Conservation (phyloP, 352 stramenopile genomes). For the Pythium coloratum region DNA sequence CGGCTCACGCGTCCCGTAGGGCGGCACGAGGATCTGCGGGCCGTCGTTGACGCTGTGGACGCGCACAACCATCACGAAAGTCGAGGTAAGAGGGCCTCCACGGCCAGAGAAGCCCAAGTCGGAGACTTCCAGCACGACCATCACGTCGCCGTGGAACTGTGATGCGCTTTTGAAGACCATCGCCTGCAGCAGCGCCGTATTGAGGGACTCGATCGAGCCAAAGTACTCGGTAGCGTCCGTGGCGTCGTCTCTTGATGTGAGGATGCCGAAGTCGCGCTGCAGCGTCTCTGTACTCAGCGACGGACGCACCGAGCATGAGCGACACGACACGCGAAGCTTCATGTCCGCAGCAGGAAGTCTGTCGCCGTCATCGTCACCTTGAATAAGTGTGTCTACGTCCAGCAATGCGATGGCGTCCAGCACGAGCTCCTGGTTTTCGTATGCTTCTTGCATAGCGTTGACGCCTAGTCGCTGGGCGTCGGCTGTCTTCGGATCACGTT, state of each 20-base stretch:
- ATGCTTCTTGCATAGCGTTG: conserved; percentile 25
- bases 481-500: background rate
- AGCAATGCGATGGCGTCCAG: conserved; percentile 22
- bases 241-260: conserved; percentile 20
- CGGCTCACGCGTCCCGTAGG: conserved; percentile 35
- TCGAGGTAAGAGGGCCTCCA: conserved; percentile 19
- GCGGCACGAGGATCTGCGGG: conserved; percentile 42
- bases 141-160: conserved; percentile 36
- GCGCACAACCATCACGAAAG: conserved; percentile 40
- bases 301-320: conserved; percentile 4
- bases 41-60: conserved; percentile 40
- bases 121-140: conserved; percentile 38
- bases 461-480: background rate
- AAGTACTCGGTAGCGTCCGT: conserved; percentile 20
- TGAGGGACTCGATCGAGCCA: conserved; percentile 30
- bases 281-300: conserved; percentile 2
- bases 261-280: conserved; percentile 7
- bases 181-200: conserved; percentile 35
- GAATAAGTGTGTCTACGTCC: background rate
- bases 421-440: conserved; percentile 35
- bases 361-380: background rate
- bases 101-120: conserved; percentile 15
- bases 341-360: background rate
- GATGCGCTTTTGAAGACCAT: conserved; percentile 36
- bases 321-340: conserved; percentile 17